These are phyloP conservation scores for Conticribra guillardii DNA, from an alignment of 108 stramenopile genomes.

Conservation along the genomic window DNA sequence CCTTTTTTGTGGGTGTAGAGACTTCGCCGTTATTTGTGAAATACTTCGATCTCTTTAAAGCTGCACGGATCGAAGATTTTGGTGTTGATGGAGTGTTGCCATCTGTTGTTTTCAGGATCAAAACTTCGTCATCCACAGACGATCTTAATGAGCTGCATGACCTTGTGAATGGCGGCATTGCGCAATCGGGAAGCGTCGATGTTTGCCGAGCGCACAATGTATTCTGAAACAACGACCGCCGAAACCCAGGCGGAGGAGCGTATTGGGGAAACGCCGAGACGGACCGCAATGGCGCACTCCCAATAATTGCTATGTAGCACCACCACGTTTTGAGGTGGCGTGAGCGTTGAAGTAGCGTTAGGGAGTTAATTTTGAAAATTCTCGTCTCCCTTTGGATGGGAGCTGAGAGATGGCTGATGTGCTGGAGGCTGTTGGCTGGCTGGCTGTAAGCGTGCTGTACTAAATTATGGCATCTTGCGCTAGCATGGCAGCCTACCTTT, in stretches of 20 bases:
- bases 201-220: background rate
- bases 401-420: too few relatives aligned
- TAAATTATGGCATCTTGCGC: too few relatives aligned
- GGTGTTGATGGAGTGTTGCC: background rate
- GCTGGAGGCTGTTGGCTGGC: too few relatives aligned
- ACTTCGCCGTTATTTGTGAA: slow-evolving; percentile 3
- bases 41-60: slow-evolving; percentile 32
- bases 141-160: slow-evolving; percentile 14
- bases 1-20: too few relatives aligned
- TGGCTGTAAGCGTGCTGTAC: too few relatives aligned
- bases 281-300: slow-evolving; percentile 15
- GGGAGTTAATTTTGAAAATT: slow-evolving; percentile 14
- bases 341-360: slow-evolving; percentile 5
- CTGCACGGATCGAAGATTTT: slow-evolving; percentile 1
- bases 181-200: slow-evolving; percentile 1
- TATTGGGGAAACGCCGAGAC: slow-evolving; percentile 1
- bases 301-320: slow-evolving; percentile 16
- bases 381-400: too few relatives aligned
- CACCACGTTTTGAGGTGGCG: slow-evolving; percentile 8
- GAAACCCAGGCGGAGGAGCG: background rate
- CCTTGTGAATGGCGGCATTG: slow-evolving; percentile 42
- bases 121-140: slow-evolving; percentile 5
- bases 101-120: background rate
- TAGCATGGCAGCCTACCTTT: too few relatives aligned
- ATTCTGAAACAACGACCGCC: background rate